Percentiles rank a stretch among this genome's conserved stretches.
These are phyloP conservation scores for Lactuca sativa DNA, from an alignment of 129 eudicot genomes.

Conservation along the genomic window DNA sequence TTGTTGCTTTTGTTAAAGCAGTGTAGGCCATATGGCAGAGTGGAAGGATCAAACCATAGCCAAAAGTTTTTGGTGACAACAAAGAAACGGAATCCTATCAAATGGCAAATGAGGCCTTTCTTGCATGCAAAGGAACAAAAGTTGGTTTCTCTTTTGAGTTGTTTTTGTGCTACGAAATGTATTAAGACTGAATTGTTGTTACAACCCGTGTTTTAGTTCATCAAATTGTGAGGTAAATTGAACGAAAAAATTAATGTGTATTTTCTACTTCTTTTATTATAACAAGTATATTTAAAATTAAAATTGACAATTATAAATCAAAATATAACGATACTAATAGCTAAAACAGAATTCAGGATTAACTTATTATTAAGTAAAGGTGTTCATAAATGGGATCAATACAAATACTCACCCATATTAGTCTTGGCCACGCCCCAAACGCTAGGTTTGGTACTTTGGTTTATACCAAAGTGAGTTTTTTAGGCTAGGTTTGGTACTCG, in stretches of 20 bases:
- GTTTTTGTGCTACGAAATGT: background rate
- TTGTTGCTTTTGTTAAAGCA: conserved; percentile 21
- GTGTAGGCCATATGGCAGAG: conserved; percentile 20
- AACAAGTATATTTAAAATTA: too few species aligned
- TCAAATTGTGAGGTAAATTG: background rate
- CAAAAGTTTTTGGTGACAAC: conserved; percentile 27
- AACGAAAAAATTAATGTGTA: background rate
- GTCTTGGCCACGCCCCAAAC: too few species aligned
- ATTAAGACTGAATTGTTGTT: background rate
- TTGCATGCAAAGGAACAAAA: conserved; percentile 28
- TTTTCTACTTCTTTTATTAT: background rate
- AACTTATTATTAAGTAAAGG: too few species aligned
- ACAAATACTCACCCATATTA: too few species aligned
- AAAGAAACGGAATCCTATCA: conserved; percentile 27
- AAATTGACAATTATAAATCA: too few species aligned
- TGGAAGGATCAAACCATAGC: conserved; percentile 28
- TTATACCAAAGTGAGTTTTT: too few species aligned
- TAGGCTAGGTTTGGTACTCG: too few species aligned
- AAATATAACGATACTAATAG: too few species aligned
- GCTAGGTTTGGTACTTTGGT: too few species aligned
- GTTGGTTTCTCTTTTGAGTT: conserved; percentile 20
- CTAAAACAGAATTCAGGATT: too few species aligned
- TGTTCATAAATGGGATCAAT: too few species aligned
- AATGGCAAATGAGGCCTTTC: conserved; percentile 33
- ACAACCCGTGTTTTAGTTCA: background rate